These are phyloP conservation scores for Lachnellula arida DNA, from an alignment of 2,329 filamentous ascomycete genomes.

Conservation along the genomic window DNA sequence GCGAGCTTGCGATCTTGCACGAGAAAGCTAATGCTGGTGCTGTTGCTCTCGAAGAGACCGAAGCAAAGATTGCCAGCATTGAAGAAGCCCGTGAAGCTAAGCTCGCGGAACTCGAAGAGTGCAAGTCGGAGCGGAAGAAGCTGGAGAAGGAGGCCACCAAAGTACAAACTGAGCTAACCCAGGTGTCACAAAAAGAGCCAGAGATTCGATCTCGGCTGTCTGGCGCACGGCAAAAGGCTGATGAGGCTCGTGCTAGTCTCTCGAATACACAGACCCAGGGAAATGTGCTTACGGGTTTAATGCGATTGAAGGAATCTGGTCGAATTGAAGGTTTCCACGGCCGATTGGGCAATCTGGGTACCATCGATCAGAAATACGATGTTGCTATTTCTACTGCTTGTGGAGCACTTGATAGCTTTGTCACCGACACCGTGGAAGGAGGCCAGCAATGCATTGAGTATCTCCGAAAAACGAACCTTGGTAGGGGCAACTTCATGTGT, in stretches of 20 bases:
- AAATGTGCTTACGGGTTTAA: constrained; percentile 84
- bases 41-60: constrained; percentile 75
- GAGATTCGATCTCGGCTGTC: constrained; percentile 81
- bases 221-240: constrained; percentile 85
- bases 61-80: constrained; percentile 71
- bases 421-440: constrained; percentile 92
- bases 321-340: constrained; percentile 97
- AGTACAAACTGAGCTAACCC: constrained; percentile 66
- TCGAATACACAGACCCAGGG: constrained; percentile 88
- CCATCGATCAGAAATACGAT: constrained; percentile 91
- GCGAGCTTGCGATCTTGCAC: constrained; percentile 84
- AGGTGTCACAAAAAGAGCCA: constrained; percentile 72
- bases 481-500: constrained; percentile 94
- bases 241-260: constrained; percentile 88
- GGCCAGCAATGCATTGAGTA: constrained; percentile 98
- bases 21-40: constrained; percentile 87
- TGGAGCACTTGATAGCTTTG: constrained; percentile 86
- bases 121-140: constrained; percentile 64
- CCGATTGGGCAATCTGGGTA: constrained; percentile 85
- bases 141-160: constrained; percentile 72
- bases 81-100: constrained; percentile 69
- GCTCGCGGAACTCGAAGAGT: constrained; percentile 67
- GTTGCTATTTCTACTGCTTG: constrained; percentile 98
- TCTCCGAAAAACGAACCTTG: constrained; percentile 92
- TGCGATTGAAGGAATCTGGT: constrained; percentile 92